These are phyloP conservation scores for Inga laurina DNA, from an alignment of 306 rosid genomes.

Conservation along the genomic window DNA sequence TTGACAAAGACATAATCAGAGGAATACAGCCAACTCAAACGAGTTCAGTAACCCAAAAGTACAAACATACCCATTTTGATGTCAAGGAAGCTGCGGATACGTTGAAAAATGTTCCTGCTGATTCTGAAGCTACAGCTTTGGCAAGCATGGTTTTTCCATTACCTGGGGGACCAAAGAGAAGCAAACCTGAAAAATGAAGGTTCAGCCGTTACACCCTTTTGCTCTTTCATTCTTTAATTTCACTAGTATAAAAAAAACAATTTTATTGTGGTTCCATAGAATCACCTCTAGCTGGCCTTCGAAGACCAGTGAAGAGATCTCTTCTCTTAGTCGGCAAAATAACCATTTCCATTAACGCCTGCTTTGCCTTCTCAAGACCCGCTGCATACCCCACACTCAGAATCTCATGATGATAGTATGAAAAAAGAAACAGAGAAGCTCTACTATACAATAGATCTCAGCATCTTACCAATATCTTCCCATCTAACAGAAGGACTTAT, in stretches of 20 bases:
- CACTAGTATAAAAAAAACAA: constrained; percentile 3
- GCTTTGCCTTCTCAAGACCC: constrained; percentile 97
- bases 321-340: constrained; percentile 95
- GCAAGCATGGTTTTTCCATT: constrained; percentile 99
- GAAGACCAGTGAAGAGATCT: constrained; percentile 94
- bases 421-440: background rate
- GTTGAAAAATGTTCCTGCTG: constrained; percentile 93
- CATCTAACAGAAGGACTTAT: constrained; percentile 93
- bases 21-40: constrained; percentile 18
- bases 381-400: constrained; percentile 55
- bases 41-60: background rate
- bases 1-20: constrained; percentile 23
- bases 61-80: constrained; percentile 86
- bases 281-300: constrained; percentile 93
- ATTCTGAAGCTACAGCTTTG: constrained; percentile 98
- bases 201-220: constrained; percentile 28
- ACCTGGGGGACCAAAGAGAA: constrained; percentile 97
- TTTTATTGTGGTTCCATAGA: constrained; percentile 26
- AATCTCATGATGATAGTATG: constrained; percentile 28
- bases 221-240: constrained; percentile 22
- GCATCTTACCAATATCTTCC: constrained; percentile 89
- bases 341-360: constrained; percentile 96
- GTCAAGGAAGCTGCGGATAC: constrained; percentile 92
- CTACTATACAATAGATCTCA: background rate
- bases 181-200: constrained; percentile 65